These are phyloP conservation scores for Tylopilus subfusipes DNA, from an alignment of 768 basidiomycete genomes.

Conservation along the genomic window DNA sequence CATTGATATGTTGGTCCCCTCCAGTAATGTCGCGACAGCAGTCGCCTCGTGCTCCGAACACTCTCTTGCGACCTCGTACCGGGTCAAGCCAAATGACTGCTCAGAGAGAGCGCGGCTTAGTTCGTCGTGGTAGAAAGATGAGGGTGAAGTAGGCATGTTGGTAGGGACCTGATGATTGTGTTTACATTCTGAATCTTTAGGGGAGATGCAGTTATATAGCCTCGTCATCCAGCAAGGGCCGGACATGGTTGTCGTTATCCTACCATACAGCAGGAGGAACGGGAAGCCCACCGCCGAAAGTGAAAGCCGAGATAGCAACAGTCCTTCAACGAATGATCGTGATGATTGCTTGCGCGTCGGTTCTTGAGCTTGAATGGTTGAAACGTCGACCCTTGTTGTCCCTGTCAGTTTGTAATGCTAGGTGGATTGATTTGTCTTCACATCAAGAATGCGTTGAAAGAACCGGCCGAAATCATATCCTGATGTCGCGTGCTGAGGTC, in stretches of 20 bases:
- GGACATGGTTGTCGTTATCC: slow-evolving; percentile 23
- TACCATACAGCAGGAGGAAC: slow-evolving; percentile 2
- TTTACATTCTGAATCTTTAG: slow-evolving; percentile 18
- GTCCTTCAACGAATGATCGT: slow-evolving; percentile 21
- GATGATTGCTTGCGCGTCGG: slow-evolving; percentile 12
- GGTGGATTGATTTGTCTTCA: slow-evolving; percentile 9
- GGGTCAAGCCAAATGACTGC: slow-evolving; percentile 53
- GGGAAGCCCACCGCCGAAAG: slow-evolving; percentile 13
- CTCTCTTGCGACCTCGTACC: slow-evolving; percentile 39
- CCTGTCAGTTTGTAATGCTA: slow-evolving; percentile 21
- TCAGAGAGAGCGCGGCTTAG: slow-evolving; percentile 53
- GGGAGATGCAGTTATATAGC: slow-evolving; percentile 27
- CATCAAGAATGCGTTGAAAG: slow-evolving; percentile 6
- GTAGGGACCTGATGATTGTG: slow-evolving; percentile 1
- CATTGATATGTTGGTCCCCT: slow-evolving; percentile 47
- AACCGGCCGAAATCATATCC: slow-evolving; percentile 9
- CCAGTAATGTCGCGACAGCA: slow-evolving; percentile 54
- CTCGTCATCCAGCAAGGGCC: slow-evolving; percentile 24
- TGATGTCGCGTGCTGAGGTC: slow-evolving; percentile 12
- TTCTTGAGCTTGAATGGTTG: slow-evolving; percentile 21
- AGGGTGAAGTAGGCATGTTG: slow-evolving; percentile 17
- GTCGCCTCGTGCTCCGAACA: slow-evolving; percentile 45
- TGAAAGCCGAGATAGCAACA: slow-evolving; percentile 14
- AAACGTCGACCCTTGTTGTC: slow-evolving; percentile 25
- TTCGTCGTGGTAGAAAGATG: slow-evolving; percentile 42